Evolutionary conservation across 179 eudicot genomes (phyloP).

Genomic region (Beta macrorhiza): DNA sequence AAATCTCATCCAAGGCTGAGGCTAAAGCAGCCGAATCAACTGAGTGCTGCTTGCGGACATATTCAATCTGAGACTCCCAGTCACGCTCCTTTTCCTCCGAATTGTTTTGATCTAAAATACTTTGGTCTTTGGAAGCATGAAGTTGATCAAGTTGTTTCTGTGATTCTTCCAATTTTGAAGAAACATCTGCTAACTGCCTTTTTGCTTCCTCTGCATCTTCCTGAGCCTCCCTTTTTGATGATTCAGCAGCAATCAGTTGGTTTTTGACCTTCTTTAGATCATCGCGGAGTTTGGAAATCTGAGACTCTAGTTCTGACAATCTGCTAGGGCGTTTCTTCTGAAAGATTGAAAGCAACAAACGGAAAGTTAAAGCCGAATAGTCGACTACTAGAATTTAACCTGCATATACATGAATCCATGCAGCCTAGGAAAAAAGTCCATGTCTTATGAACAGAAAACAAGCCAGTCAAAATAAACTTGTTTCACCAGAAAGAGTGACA

Average conservation of each 20-base stretch:
- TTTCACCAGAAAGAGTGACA: background rate
- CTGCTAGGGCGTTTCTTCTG: slow-evolving; percentile 66
- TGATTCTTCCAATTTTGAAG: slow-evolving; percentile 59
- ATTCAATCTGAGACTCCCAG: slow-evolving; percentile 42
- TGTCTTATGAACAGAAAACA: background rate
- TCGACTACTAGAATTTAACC: background rate
- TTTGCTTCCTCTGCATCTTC: slow-evolving; percentile 60
- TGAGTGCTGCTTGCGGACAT: slow-evolving; percentile 34
- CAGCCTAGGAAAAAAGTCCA: background rate
- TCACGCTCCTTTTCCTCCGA: slow-evolving; percentile 38
- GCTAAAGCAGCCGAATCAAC: slow-evolving; percentile 46
- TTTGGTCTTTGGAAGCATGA: slow-evolving; percentile 37
- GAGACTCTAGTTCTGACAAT: slow-evolving; percentile 67
- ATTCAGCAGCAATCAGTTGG: slow-evolving; percentile 54
- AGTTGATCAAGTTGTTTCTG: slow-evolving; percentile 49
- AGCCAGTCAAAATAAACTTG: background rate
- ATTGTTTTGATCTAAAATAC: slow-evolving; percentile 30
- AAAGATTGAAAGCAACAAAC: slow-evolving; percentile 4
- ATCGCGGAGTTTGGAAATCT: slow-evolving; percentile 67
- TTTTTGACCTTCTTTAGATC: slow-evolving; percentile 72
- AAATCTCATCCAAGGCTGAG: slow-evolving; percentile 53
- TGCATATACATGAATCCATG: background rate
- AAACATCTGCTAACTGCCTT: slow-evolving; percentile 53
- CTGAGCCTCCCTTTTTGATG: slow-evolving; percentile 56
- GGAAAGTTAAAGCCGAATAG: background rate